These are phyloP conservation scores for Emydomyces testavorans DNA, from an alignment of 2,329 filamentous ascomycete species.

Conservation along the genomic window DNA sequence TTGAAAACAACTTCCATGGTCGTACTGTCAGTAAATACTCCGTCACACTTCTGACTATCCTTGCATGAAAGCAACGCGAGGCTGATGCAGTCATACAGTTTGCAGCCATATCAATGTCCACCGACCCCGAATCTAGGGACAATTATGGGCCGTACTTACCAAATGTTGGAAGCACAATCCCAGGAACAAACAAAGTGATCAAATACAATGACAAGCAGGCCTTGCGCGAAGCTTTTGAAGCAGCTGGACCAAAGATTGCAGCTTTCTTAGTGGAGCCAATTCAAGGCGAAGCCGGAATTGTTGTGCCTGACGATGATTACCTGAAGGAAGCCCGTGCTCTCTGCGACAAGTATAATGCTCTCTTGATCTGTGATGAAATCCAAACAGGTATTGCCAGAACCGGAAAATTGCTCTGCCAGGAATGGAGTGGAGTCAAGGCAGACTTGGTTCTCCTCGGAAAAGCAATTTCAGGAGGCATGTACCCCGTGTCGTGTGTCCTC, in stretches of 20 bases:
- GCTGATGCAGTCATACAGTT: slow-evolving; percentile 45
- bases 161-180: slow-evolving; percentile 65
- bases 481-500: slow-evolving; percentile 91
- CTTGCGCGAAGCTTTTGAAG: slow-evolving; percentile 65
- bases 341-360: slow-evolving; percentile 89
- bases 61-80: not conserved
- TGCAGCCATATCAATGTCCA: slow-evolving; percentile 87
- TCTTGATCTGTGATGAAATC: slow-evolving; percentile 96
- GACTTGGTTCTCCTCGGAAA: slow-evolving; percentile 93
- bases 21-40: slow-evolving; percentile 58
- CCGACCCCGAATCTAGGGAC: slow-evolving; percentile 85
- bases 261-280: slow-evolving; percentile 94
- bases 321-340: slow-evolving; percentile 66
- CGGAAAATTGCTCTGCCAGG: slow-evolving; percentile 81
- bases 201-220: slow-evolving; percentile 77
- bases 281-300: slow-evolving; percentile 92
- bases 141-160: slow-evolving; percentile 97
- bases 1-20: slow-evolving; percentile 89
- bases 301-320: slow-evolving; percentile 86
- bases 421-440: slow-evolving; percentile 92
- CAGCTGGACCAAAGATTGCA: slow-evolving; percentile 72
- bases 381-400: slow-evolving; percentile 95
- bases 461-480: slow-evolving; percentile 96
- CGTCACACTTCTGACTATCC: not conserved
- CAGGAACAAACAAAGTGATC: slow-evolving; percentile 64